Conservation (phyloP, 148 eudicot genomes). For the Polygonum maritimum region DNA sequence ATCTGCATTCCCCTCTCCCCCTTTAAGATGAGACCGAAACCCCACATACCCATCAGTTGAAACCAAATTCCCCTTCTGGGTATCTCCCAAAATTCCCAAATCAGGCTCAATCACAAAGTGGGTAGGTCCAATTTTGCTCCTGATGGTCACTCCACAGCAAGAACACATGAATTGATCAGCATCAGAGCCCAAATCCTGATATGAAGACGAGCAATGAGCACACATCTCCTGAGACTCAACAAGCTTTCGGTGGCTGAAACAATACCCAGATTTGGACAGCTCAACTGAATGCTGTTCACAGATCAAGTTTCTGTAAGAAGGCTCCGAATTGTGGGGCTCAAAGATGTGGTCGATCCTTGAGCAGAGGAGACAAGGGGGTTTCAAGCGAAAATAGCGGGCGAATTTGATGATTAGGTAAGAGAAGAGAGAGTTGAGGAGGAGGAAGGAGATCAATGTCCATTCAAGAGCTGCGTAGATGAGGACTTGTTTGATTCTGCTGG, state of each 20-base stretch:
- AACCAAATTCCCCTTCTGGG: constrained; percentile 27
- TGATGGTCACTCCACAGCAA: constrained; percentile 49
- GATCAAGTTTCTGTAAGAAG: constrained; percentile 39
- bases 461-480: constrained; percentile 63
- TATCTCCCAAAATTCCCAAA: constrained; percentile 29
- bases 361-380: constrained; percentile 72
- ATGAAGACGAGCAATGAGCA: constrained; percentile 43
- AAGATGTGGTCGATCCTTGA: constrained; percentile 62
- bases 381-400: constrained; percentile 61
- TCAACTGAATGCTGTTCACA: constrained; percentile 67
- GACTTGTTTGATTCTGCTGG: constrained; percentile 45
- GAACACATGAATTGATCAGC: constrained; percentile 27
- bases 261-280: constrained; percentile 58
- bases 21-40: no score
- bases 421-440: constrained; percentile 69
- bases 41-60: constrained; percentile 17
- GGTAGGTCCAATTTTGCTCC: constrained; percentile 15
- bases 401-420: constrained; percentile 66
- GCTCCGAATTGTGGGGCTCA: constrained; percentile 26
- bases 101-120: constrained; percentile 26
- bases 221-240: constrained; percentile 44
- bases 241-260: constrained; percentile 47
- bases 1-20: constrained; percentile 1
- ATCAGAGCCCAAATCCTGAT: constrained; percentile 3
- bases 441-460: constrained; percentile 66